phyloP scores from a whole-genome alignment of 305 asterid species.

The Fraxinus ornus region DNA sequence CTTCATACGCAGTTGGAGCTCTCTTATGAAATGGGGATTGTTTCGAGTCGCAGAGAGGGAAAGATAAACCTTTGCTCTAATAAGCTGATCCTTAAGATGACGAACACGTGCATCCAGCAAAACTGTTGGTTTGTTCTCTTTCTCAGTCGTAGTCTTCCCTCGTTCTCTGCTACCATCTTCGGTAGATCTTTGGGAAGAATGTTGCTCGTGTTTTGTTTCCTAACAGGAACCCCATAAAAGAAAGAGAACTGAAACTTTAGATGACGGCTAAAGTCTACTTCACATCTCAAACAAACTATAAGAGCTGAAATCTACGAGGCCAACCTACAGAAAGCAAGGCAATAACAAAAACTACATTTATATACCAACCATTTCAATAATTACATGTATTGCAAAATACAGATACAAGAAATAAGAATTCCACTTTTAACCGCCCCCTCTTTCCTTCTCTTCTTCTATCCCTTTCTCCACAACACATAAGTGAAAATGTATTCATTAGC shows the following conservation, averaged over 20 bases:
- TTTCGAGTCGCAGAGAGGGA: conserved; percentile 62
- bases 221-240: conserved; percentile 17
- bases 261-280: not conserved
- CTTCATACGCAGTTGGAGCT: conserved; percentile 41
- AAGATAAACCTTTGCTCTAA: conserved; percentile 60
- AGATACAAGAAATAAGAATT: not conserved
- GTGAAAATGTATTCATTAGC: not conserved
- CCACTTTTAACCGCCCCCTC: not conserved
- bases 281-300: too few relatives aligned
- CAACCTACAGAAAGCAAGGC: not conserved
- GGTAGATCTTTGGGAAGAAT: conserved; percentile 19
- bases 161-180: conserved; percentile 34
- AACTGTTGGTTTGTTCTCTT: conserved; percentile 19
- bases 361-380: not conserved
- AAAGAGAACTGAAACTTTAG: not conserved
- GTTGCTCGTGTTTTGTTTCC: conserved; percentile 32
- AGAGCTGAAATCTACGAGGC: too few relatives aligned
- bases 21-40: conserved; percentile 62
- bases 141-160: too few relatives aligned
- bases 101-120: conserved; percentile 49
- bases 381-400: not conserved
- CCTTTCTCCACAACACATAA: not conserved
- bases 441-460: not conserved
- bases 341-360: not conserved
- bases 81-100: conserved; percentile 70